Conservation (phyloP, 768 basidiomycete species). For the Amanita brunnescens region DNA sequence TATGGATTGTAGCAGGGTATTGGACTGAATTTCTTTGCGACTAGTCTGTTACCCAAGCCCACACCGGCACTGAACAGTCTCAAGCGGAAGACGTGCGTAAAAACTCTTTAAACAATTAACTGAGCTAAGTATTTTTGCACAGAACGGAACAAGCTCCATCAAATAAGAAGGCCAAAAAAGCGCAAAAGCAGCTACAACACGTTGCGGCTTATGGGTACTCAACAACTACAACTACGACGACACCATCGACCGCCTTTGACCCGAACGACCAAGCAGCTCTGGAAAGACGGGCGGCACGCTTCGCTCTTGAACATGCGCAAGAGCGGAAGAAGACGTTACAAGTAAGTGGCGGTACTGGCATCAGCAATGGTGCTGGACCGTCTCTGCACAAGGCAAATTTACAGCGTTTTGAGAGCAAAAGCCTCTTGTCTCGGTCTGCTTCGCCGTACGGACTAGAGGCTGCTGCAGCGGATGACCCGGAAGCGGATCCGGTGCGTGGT, state of each 20-base stretch:
- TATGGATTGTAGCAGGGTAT: conserved; percentile 7
- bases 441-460: conserved; percentile 31
- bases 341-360: conserved; percentile 21
- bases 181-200: conserved; percentile 29
- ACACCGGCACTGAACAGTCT: conserved; percentile 38
- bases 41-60: conserved; percentile 55
- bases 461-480: conserved; percentile 48
- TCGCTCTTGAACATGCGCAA: conserved; percentile 83
- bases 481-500: conserved; percentile 56
- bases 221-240: conserved; percentile 9
- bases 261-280: conserved; percentile 61
- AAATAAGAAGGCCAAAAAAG: conserved; percentile 59
- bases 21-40: conserved; percentile 13
- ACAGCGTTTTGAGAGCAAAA: conserved; percentile 35
- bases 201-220: not conserved
- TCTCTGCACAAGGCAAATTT: conserved; percentile 36
- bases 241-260: conserved; percentile 34
- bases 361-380: conserved; percentile 23
- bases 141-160: conserved; percentile 31
- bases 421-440: conserved; percentile 34
- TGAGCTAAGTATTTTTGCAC: conserved; percentile 1
- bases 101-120: not conserved
- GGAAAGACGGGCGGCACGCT: conserved; percentile 76
- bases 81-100: conserved; percentile 64
- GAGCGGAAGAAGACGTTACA: conserved; percentile 49